Evolutionary conservation across 768 basidiomycete species (phyloP), one percentile per base, ranked within the genome.

Genomic region (Hygrophorus pudorinus): DNA sequence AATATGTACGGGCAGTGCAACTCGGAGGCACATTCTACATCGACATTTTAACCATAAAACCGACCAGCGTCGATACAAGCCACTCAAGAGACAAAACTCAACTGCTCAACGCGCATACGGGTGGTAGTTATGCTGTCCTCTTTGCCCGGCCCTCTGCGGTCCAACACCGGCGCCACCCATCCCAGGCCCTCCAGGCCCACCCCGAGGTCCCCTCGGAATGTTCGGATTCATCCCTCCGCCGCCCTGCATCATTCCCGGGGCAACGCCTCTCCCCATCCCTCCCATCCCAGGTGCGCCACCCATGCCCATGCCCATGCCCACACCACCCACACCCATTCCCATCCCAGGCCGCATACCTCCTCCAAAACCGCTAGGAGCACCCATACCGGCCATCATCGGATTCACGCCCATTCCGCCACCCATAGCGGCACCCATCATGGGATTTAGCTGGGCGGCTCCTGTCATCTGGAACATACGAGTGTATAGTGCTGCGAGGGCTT

Each of bases 401-500:
- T 64, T 59, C 46, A 58, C 62, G 16, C 56, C 63, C 57, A 59
- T 56, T 13, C 58, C 61, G 34, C 57, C 58, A n/a, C 55, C 61
- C 63, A 65, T 65, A 4, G 67, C 69, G 10, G 67, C 71, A 69
- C 74, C 73, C 76, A 81, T 79, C 58, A 70, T 74, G 3, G 73
- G 72, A 55, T 75, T 75, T 65, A 73, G 70, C 40, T 59, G 62
- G 2, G 71, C 73, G 0, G 68, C 78, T 30, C 77, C 75, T 38
- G 85, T 76, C 68, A 87, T 84, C 57, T 83, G 80, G 72, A 89
- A 84, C 94, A 98, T 97, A 49, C 90, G 84, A 29, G 92, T 89
- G 65, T 96, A 98, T 47, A 97, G 79, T 45, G 84, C 78, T 0
- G 90, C 90, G 58, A 98, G 81, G 1, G 88, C 88, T 51, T 90